These are phyloP conservation scores for Geranomyces variabilis DNA, from an alignment of 192 early-diverging fungal species.

Conservation along the genomic window DNA sequence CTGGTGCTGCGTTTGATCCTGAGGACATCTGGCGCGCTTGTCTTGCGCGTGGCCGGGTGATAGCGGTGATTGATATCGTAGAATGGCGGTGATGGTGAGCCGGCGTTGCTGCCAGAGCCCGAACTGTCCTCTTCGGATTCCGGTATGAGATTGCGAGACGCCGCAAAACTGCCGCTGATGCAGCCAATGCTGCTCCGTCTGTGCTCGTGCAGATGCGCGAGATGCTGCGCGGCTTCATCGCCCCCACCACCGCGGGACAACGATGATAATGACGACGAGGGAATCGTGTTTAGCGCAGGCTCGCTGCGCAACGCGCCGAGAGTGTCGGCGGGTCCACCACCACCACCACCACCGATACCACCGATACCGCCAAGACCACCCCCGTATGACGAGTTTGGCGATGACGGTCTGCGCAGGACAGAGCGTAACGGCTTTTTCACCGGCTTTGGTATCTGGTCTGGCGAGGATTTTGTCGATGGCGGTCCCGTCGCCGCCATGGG, in stretches of 20 bases:
- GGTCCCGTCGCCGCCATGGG: neutral
- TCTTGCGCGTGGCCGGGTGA: constrained; percentile 9
- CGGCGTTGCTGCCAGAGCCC: too few species aligned
- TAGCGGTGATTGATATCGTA: too few species aligned
- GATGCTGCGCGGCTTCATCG: neutral
- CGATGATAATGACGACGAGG: neutral
- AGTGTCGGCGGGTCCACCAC: too few species aligned
- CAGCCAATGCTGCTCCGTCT: neutral
- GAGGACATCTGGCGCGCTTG: neutral
- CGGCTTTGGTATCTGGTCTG: neutral
- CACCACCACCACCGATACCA: too few species aligned
- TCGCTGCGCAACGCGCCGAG: constrained; percentile 3
- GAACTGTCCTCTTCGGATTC: neutral
- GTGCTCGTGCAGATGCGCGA: neutral
- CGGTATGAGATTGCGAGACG: too few species aligned
- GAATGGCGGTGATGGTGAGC: too few species aligned
- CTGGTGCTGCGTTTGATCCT: neutral
- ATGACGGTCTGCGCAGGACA: constrained; percentile 28
- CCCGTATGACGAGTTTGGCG: neutral
- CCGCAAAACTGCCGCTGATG: neutral
- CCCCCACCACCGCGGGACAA: neutral
- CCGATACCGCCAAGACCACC: too few species aligned
- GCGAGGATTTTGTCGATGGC: neutral
- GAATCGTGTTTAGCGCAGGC: neutral
- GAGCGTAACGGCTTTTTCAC: constrained; percentile 25